Evolutionary conservation across 352 stramenopile genomes (phyloP).

Genomic region (Globisporangium carolinianum): DNA sequence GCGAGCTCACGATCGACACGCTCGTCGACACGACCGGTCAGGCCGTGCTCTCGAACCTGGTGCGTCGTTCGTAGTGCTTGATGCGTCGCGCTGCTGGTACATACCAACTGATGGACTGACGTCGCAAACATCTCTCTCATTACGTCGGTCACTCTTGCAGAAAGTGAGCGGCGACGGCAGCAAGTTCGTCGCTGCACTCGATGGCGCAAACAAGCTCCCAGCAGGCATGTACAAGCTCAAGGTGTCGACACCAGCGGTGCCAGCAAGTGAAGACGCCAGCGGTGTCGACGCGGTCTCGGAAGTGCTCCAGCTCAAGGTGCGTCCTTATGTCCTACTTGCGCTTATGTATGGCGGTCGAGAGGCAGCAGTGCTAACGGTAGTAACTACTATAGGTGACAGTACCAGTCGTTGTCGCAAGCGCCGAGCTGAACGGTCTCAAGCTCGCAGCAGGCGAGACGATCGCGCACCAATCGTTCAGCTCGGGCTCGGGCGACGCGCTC

Average conservation of each 20-base stretch:
- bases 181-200: slow-evolving; percentile 45
- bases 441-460: slow-evolving; percentile 53
- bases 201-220: slow-evolving; percentile 33
- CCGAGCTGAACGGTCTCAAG: slow-evolving; percentile 43
- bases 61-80: slow-evolving; percentile 16
- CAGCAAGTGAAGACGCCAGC: slow-evolving; percentile 18
- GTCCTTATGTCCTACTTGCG: too few species aligned
- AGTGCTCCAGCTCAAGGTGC: slow-evolving; percentile 47
- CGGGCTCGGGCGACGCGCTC: slow-evolving; percentile 46
- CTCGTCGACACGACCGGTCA: slow-evolving; percentile 62
- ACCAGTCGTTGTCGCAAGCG: slow-evolving; percentile 44
- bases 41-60: slow-evolving; percentile 46
- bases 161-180: slow-evolving; percentile 55
- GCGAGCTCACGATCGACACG: slow-evolving; percentile 54
- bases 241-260: slow-evolving; percentile 22
- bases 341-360: too few species aligned
- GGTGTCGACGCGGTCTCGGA: slow-evolving; percentile 22
- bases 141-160: slow-evolving; percentile 12
- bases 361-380: too few species aligned
- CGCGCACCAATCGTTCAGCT: slow-evolving; percentile 42
- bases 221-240: slow-evolving; percentile 82
- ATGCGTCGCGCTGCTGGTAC: background rate
- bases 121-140: background rate
- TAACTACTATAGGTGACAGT: slow-evolving; percentile 38
- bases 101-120: background rate